phyloP scores from a whole-genome alignment of 352 stramenopile genomes.

The Globisporangium carolinianum region DNA sequence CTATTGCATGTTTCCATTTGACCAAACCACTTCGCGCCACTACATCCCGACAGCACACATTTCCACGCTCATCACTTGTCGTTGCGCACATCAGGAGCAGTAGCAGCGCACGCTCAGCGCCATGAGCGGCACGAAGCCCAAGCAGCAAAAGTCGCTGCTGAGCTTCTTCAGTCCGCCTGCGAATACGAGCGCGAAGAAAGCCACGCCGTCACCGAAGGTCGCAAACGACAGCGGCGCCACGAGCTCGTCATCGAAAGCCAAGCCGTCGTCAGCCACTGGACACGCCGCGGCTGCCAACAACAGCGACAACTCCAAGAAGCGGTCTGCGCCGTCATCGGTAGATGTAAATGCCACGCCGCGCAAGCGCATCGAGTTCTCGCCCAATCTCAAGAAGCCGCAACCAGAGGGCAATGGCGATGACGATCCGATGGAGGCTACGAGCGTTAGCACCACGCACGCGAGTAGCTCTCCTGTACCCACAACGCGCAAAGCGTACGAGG shows the following conservation, averaged over 20 bases:
- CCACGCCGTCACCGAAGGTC: constrained; percentile 9
- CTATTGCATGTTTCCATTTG: too few relatives aligned
- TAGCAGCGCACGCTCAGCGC: background rate
- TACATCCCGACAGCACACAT: too few relatives aligned
- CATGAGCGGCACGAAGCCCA: constrained; percentile 23
- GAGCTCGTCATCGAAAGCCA: constrained; percentile 7
- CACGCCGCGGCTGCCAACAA: background rate
- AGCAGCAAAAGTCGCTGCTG: constrained; percentile 76
- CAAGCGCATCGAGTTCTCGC: constrained; percentile 75
- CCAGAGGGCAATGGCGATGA: background rate
- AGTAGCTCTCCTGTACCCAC: background rate
- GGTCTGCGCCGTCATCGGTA: background rate
- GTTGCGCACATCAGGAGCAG: too few relatives aligned
- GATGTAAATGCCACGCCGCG: constrained; percentile 10
- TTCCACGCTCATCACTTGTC: too few relatives aligned
- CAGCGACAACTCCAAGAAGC: constrained; percentile 3
- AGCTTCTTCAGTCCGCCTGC: constrained; percentile 80
- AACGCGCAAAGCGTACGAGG: constrained; percentile 64
- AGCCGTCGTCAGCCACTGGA: background rate
- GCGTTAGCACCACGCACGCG: background rate
- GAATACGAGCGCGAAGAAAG: constrained; percentile 25
- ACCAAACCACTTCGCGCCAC: too few relatives aligned
- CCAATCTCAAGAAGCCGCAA: constrained; percentile 22
- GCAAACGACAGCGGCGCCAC: constrained; percentile 9
- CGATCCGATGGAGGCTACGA: background rate